Conservation (phyloP, 768 basidiomycete genomes). For the Russula sp. region DNA sequence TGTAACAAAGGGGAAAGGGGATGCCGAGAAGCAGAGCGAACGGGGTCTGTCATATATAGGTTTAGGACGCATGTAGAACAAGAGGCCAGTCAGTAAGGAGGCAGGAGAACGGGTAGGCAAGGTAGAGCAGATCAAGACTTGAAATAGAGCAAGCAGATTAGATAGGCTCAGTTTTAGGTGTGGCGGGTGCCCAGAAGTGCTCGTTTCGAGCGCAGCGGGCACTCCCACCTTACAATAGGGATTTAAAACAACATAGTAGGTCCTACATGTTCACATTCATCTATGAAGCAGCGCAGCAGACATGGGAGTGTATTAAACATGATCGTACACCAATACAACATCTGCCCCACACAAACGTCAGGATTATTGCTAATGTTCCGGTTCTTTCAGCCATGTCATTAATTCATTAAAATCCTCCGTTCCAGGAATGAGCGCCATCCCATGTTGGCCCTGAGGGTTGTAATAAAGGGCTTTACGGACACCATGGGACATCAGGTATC, state of each 20-base stretch:
- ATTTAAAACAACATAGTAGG: background rate
- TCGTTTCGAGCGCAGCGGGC: no score
- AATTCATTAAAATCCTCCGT: constrained; percentile 51
- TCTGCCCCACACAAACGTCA: background rate
- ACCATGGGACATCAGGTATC: constrained; percentile 73
- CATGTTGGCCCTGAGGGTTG: constrained; percentile 58
- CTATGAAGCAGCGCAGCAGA: background rate
- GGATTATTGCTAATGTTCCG: constrained; percentile 4
- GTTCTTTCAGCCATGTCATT: constrained; percentile 51
- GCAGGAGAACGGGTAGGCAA: no score
- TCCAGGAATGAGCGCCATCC: constrained; percentile 49
- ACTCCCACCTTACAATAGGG: no score
- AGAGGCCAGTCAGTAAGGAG: no score
- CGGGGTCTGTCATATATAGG: no score
- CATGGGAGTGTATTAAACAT: background rate
- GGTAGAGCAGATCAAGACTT: no score
- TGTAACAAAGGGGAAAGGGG: no score
- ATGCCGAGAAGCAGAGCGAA: no score
- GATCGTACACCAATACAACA: background rate
- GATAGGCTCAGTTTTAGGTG: no score
- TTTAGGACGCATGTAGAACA: no score
- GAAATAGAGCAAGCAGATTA: no score
- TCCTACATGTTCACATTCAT: background rate
- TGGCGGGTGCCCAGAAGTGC: no score
- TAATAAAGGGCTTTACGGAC: constrained; percentile 59